Base-by-base conservation (phyloP, 495 filamentous ascomycete genomes). In the Penicillium arizonense region DNA sequence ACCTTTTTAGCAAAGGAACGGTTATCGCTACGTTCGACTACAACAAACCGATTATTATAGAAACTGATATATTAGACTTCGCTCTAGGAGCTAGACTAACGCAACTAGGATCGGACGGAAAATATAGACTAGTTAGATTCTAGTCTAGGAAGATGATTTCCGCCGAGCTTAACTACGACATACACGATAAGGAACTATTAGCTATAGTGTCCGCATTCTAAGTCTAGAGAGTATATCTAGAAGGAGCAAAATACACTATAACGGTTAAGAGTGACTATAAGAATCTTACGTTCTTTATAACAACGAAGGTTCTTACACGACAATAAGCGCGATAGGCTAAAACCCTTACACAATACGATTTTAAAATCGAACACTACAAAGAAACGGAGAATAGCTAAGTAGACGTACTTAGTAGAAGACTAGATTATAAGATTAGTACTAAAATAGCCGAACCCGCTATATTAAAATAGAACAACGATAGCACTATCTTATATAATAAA, bases 131-230 rank as follows among this genome's bases (percentile, higher is more conserved):
- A 28, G 50, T 61, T 7, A 50, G 53, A 11, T 73, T 57, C 41
- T 61, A 44, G 38, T 73, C 57, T 0, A 61, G 53, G 32, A 68
- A 56, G 20, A 44, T 67, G 11, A 55, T 21, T 9, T 37, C 55
- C 1, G 62, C 58, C 2, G 62, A 75, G 45, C 16, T 28, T 0
- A 73, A 74, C 37, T 74, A 73, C 40, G 18, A 62, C n/a, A 69
- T 71, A 13, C 47, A 71, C 23, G 44, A 73, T 34, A 64, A 68
- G 37, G 62, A 65, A 42, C 34, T 70, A 3, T 36, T 72, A 8
- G 57, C 49, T 5, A 64, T 66, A 11, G 65, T 70, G 3, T 37
- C 34, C 42, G 45, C 41, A 30, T 63, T 73, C 16, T 39, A 70
- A 23, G 21, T 57, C 28, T 75, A 53, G 59, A 47, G 65, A 43